phyloP scores from a whole-genome alignment of 208 protist species.

The Trypanosomatidae sp. region DNA sequence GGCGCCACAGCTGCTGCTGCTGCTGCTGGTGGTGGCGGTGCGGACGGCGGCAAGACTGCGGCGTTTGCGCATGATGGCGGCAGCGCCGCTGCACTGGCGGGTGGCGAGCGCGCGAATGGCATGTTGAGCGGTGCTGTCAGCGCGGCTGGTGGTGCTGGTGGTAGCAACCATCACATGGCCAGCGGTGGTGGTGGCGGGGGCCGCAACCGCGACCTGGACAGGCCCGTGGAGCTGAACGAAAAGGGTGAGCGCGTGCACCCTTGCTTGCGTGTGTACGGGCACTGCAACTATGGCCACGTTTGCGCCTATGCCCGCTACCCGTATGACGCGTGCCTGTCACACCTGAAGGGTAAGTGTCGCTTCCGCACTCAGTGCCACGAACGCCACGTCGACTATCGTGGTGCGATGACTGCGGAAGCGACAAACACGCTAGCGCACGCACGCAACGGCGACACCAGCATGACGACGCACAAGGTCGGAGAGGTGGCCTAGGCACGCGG shows the following conservation, averaged over 20 bases:
- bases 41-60: background rate
- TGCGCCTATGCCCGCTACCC: conserved; percentile 82
- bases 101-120: too few species aligned
- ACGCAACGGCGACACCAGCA: too few species aligned
- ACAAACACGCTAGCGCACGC: too few species aligned
- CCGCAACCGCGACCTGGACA: conserved; percentile 7
- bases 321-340: conserved; percentile 78
- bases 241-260: conserved; percentile 65
- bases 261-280: conserved; percentile 81
- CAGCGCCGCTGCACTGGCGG: conserved; percentile 4
- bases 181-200: conserved; percentile 4
- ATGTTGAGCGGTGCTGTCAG: background rate
- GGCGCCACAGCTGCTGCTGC: conserved; percentile 1
- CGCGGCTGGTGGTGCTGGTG: background rate
- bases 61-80: background rate
- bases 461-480: too few species aligned
- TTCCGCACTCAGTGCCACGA: conserved; percentile 82
- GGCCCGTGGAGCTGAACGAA: conserved; percentile 22
- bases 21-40: background rate
- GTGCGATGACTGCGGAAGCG: too few species aligned
- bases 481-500: too few species aligned
- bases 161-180: conserved; percentile 1
- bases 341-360: conserved; percentile 83
- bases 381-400: conserved; percentile 70
- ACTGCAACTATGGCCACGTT: conserved; percentile 79